Percentiles rank a stretch among this genome's conserved stretches.
These are phyloP conservation scores for Cryptococcus maquisensis DNA, from an alignment of 1,284 basidiomycete species.

Conservation along the genomic window DNA sequence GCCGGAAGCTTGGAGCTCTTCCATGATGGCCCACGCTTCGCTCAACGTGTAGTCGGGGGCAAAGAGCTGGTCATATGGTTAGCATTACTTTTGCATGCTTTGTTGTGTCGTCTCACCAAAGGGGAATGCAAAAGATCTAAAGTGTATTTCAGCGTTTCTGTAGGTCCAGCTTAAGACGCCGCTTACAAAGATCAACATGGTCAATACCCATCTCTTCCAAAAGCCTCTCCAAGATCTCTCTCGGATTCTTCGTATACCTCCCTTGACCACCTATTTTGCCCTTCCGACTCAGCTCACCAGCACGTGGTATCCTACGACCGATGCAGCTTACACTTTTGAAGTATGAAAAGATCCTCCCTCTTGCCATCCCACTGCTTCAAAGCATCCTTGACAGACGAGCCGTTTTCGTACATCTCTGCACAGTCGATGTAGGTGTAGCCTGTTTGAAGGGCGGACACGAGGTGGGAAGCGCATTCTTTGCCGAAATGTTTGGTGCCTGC, in stretches of 20 bases:
- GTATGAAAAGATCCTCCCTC: conserved; percentile 55
- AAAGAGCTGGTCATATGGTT: conserved; percentile 40
- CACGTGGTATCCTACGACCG: neutral
- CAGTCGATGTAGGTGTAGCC: conserved; percentile 38
- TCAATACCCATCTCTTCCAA: conserved; percentile 49
- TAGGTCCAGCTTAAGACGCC: neutral
- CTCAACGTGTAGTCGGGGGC: conserved; percentile 15
- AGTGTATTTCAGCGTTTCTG: neutral
- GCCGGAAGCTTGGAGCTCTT: conserved; percentile 62
- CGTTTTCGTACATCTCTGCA: conserved; percentile 50
- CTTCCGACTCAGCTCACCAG: neutral
- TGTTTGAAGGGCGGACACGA: conserved; percentile 30
- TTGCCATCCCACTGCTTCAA: conserved; percentile 53
- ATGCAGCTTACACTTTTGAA: conserved; percentile 53
- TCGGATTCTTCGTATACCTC: conserved; percentile 22
- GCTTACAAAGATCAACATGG: conserved; percentile 58
- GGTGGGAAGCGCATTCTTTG: conserved; percentile 25
- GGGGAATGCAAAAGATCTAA: conserved; percentile 69
- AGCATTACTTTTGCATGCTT: neutral
- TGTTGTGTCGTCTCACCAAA: conserved; percentile 21
- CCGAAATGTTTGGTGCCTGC: conserved; percentile 35
- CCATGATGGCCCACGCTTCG: conserved; percentile 64
- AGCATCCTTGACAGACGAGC: conserved; percentile 54
- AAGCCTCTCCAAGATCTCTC: conserved; percentile 35
- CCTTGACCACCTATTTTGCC: neutral